Percentiles rank a stretch among this genome's conserved stretches.
Conservation (phyloP, 2,329 filamentous ascomycete genomes). For the Talaromyces sp. region DNA sequence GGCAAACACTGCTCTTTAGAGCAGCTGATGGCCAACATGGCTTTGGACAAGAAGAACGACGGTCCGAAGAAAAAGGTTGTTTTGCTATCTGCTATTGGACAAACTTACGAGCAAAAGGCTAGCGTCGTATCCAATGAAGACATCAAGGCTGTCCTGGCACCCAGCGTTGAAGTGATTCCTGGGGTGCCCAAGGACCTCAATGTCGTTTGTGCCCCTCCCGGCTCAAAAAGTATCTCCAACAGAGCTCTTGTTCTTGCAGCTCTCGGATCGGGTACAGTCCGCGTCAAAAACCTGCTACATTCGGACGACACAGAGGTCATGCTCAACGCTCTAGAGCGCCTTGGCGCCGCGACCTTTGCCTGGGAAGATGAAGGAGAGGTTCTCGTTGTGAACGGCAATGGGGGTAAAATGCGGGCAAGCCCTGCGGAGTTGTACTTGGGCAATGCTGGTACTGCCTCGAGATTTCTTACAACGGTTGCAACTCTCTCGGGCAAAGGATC, state of each 20-base stretch:
- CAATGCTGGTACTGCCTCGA: constrained; percentile 92
- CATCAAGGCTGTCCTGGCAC: constrained; percentile 78
- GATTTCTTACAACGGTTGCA: constrained; percentile 89
- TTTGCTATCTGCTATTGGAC: constrained; percentile 82
- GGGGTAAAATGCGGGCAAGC: constrained; percentile 77
- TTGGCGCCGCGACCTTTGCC: constrained; percentile 81
- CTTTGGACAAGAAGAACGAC: constrained; percentile 97
- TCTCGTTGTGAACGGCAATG: constrained; percentile 82
- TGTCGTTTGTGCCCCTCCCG: constrained; percentile 80
- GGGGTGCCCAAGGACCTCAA: constrained; percentile 64
- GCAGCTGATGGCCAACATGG: constrained; percentile 85
- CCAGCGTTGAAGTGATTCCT: constrained; percentile 70
- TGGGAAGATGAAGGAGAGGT: constrained; percentile 96
- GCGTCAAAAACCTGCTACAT: constrained; percentile 87
- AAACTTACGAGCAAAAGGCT: constrained; percentile 80
- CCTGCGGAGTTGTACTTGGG: constrained; percentile 80
- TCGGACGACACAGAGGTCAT: constrained; percentile 98
- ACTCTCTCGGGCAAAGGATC: constrained; percentile 69
- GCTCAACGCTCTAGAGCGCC: constrained; percentile 81
- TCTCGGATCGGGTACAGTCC: constrained; percentile 78
- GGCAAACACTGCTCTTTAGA: constrained; percentile 86
- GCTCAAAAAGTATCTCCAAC: constrained; percentile 97
- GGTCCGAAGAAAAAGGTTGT: constrained; percentile 95
- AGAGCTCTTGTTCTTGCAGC: constrained; percentile 90
- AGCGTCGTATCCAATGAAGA: constrained; percentile 83